phyloP scores from a whole-genome alignment of 2,329 filamentous ascomycete genomes.

The Fusarium oligoseptatum region DNA sequence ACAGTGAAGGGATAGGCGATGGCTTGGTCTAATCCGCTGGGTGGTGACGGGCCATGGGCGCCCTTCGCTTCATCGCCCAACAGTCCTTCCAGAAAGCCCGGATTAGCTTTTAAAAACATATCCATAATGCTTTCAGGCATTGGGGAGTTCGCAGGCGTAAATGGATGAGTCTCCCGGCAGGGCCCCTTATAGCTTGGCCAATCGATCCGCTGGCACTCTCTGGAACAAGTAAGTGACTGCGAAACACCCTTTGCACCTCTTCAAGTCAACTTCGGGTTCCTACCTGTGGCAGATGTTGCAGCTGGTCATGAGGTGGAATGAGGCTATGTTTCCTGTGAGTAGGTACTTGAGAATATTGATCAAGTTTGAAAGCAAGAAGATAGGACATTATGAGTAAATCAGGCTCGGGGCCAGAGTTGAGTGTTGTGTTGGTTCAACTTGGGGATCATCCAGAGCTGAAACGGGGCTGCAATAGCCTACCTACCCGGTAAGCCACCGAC shows the following conservation, averaged over 20 bases:
- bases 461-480: not conserved
- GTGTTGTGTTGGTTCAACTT: not conserved
- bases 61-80: not conserved
- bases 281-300: slow-evolving; percentile 49
- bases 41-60: slow-evolving; percentile 22
- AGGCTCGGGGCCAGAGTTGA: not conserved
- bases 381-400: not conserved
- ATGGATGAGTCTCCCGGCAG: slow-evolving; percentile 46
- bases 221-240: slow-evolving; percentile 65
- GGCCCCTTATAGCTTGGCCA: slow-evolving; percentile 64
- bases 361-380: not conserved
- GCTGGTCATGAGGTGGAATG: slow-evolving; percentile 6
- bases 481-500: not conserved
- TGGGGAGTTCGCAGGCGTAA: no score
- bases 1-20: slow-evolving; percentile 55
- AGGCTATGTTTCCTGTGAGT: not conserved
- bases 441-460: not conserved
- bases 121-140: no score
- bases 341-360: not conserved
- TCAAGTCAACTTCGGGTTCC: slow-evolving; percentile 37
- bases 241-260: slow-evolving; percentile 53
- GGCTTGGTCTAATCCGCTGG: slow-evolving; percentile 48
- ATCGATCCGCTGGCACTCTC: slow-evolving; percentile 63
- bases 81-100: not conserved
- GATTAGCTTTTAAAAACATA: no score